Evolutionary conservation across 495 filamentous ascomycete genomes (phyloP), one percentile per base, ranked within the genome.

Genomic region (Durotheca rogersii): DNA sequence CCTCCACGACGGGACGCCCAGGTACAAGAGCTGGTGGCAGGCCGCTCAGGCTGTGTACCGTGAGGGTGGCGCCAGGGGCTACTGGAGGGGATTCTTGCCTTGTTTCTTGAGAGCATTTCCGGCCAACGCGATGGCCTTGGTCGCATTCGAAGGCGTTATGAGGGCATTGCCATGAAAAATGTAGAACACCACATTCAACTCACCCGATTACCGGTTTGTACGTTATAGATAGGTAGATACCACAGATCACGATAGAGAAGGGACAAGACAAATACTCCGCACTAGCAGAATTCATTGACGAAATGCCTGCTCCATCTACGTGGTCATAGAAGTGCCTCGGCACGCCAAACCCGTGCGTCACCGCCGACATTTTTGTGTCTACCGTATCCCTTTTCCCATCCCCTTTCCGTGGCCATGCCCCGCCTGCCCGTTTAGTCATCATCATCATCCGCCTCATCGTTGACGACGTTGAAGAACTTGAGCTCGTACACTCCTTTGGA

Each of bases 391-490:
- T 31, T 6, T 37, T 42, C 2, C 49, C 34, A n/a, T n/a, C 21
- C 30, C 53, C 21, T 34, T 42, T 2, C 51, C 25, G 3, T 2
- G 16, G 20, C n/a, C n/a, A n/a, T n/a, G n/a, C n/a, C n/a, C n/a
- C n/a, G n/a, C n/a, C n/a, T 52, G 47, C 36, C 41, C 45, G 52
- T 58, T 81, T 95, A 98, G 68, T 98, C 94, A 59, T 98, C 93
- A 71, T 98, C 93, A 60, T 98, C 93, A 58, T 97, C 93, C 52
- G 76, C 89, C 65, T 87, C 91, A 71, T 98, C 94, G 75, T 93
- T 91, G 66, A 95, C 92, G 72, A 97, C 90, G 81, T 97, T 98
- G 90, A 93, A 98, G 90, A 97, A 98, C 75, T 92, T 88, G 72
- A 98, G 87, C 81, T 96, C 91, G 78, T 97, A 98, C 56, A 95